A percentile compares a stretch with the other conserved stretches of the same genome.
phyloP scores from a whole-genome alignment of 140 eudicot genomes.

The Ambrosia hybrid region DNA sequence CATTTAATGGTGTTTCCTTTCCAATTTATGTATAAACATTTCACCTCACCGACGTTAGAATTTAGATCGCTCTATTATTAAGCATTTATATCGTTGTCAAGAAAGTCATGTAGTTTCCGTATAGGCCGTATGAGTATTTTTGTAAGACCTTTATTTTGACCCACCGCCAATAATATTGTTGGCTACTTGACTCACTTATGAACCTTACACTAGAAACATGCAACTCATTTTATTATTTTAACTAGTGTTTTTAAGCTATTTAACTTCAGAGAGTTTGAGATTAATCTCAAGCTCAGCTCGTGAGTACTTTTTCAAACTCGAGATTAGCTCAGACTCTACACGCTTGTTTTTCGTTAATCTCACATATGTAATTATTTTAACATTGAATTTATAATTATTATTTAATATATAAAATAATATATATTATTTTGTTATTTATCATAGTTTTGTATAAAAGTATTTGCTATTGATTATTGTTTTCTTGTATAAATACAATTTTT shows the following conservation, averaged over 20 bases:
- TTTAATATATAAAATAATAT: too few relatives aligned
- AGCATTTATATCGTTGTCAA: conserved; percentile 28
- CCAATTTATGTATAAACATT: conserved; percentile 6
- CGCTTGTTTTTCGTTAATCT: too few relatives aligned
- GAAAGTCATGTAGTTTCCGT: conserved; percentile 31
- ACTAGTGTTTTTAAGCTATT: too few relatives aligned
- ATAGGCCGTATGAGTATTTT: conserved; percentile 33
- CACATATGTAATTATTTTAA: too few relatives aligned
- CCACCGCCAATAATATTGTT: conserved; percentile 28
- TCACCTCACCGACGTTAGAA: conserved; percentile 41
- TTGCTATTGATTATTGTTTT: too few relatives aligned
- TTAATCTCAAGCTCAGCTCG: not conserved
- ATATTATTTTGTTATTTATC: not conserved
- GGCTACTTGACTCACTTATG: not conserved
- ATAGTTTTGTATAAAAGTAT: too few relatives aligned
- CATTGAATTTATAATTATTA: too few relatives aligned
- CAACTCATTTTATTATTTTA: too few relatives aligned
- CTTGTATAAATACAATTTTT: too few relatives aligned
- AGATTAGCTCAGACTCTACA: not conserved
- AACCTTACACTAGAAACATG: not conserved
- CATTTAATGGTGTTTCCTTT: conserved; percentile 28
- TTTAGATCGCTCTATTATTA: conserved; percentile 5
- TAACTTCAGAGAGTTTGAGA: not conserved
- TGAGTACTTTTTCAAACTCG: too few relatives aligned
- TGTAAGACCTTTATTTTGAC: not conserved